Evolutionary conservation across 371 early-diverging fungal genomes (phyloP), one percentile per base, ranked within the genome.

Genomic region (Cokeromyces recurvatus): DNA sequence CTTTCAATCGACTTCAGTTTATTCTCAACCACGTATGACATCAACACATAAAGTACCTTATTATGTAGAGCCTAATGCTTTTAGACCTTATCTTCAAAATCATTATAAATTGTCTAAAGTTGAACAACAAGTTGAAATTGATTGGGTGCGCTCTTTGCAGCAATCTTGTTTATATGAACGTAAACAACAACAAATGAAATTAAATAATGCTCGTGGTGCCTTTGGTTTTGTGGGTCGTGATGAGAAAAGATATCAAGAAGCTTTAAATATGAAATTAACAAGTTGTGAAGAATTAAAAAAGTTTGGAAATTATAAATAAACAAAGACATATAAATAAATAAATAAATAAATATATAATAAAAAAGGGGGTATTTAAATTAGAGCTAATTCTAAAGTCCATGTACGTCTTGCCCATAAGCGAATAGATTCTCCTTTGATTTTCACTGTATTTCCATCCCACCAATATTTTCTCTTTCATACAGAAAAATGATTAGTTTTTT

Each of bases 321-420:
- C 7, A 43, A n/a, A n/a, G 7, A 32, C 15, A 29, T 29, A 17
- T 29, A 42, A 11, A 17, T n/a, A n/a, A n/a, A 29, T 14, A 14
- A 1, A 21, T 29, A 25, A 34, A 24, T 34, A 32, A 31, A 32
- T 14, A 34, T 12, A 37, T 2, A 23, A 41, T 38, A 47, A 25
- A 16, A 39, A 3, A 37, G 38, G 15, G 32, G 31, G 22, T 2
- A 2, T 31, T 53, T 21, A 42, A 42, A 50, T 50, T 8, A 50
- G 32, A 8, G 46, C 46, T 17, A 51, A 38, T 32, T 90, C 91
- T 47, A 90, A 64, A 11, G 89, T 89, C 91, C 91, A 90, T 31
- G 86, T 89, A 43, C 89, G 74, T 59, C 91, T 69, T 57, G 86
- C 86, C 91, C 91, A 90, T 47, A 90, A 58, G 52, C 85, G 73